phyloP scores from a whole-genome alignment of 1,284 basidiomycete genomes.

The Porodaedalea pini region DNA sequence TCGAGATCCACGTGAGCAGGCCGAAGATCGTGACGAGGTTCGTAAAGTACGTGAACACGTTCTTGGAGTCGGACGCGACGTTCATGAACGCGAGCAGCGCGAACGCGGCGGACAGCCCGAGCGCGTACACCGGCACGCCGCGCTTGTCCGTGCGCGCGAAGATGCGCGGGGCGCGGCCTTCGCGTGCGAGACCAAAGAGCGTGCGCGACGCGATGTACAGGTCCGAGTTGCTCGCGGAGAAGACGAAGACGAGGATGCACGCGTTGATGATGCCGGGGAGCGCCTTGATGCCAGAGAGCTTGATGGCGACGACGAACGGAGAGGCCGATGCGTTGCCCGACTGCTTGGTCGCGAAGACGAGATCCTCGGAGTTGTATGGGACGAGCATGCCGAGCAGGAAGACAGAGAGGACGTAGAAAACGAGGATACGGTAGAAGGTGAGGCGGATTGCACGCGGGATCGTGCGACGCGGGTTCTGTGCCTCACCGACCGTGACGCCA shows the following conservation, averaged over 20 bases:
- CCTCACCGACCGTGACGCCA: conserved; percentile 42
- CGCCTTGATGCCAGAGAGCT: conserved; percentile 37
- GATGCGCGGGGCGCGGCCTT: conserved; percentile 47
- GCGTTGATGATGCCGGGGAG: conserved; percentile 44
- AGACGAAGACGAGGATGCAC: conserved; percentile 25
- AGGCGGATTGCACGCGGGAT: conserved; percentile 54
- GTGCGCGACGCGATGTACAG: conserved; percentile 35
- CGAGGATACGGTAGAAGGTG: conserved; percentile 54
- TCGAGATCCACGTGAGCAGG: conserved; percentile 71
- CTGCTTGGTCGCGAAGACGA: conserved; percentile 57
- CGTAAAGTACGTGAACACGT: conserved; percentile 71
- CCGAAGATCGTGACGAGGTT: conserved; percentile 68
- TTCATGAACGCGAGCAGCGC: conserved; percentile 62
- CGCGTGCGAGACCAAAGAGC: conserved; percentile 47
- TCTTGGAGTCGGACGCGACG: conserved; percentile 33
- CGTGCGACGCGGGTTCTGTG: conserved; percentile 54
- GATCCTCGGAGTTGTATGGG: conserved; percentile 32
- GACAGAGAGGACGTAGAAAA: conserved; percentile 53
- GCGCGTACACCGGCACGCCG: conserved; percentile 35
- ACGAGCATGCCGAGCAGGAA: conserved; percentile 35
- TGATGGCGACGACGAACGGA: conserved; percentile 64
- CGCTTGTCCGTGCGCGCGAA: conserved; percentile 45
- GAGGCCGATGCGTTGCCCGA: conserved; percentile 67
- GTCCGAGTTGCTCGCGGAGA: conserved; percentile 24
- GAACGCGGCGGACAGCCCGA: conserved; percentile 55